Conservation (phyloP, 345 rosid genomes). For the Eucalyptus leucophloia region DNA sequence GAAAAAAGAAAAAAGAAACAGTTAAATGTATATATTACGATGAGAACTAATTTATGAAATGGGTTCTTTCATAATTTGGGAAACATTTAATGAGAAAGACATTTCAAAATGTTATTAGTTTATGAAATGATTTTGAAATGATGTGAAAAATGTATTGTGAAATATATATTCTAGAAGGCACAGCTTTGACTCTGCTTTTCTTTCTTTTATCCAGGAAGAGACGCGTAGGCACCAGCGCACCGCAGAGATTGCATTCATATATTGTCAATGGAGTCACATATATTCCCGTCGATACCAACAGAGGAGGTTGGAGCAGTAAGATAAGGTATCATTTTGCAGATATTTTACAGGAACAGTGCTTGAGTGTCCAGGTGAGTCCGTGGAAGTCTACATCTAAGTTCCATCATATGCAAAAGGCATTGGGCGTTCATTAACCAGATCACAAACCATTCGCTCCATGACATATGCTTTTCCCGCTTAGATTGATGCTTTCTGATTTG, state of each 20-base stretch:
- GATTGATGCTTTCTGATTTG: background rate
- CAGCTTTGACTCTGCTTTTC: too few relatives aligned
- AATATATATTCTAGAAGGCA: too few relatives aligned
- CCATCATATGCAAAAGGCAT: background rate
- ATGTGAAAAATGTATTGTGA: too few relatives aligned
- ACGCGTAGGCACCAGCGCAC: background rate
- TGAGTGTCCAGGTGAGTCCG: background rate
- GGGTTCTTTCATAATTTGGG: too few relatives aligned
- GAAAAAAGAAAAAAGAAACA: too few relatives aligned
- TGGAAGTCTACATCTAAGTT: background rate
- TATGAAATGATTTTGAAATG: too few relatives aligned
- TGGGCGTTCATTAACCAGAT: background rate
- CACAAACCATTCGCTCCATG: background rate
- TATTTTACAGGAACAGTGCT: background rate
- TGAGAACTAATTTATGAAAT: too few relatives aligned
- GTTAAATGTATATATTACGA: too few relatives aligned
- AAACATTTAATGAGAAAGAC: too few relatives aligned
- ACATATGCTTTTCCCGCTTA: background rate
- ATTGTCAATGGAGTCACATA: background rate
- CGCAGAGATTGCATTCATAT: background rate
- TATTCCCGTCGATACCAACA: background rate
- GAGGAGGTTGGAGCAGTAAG: background rate
- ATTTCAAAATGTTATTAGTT: too few relatives aligned
- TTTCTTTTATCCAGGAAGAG: too few relatives aligned
- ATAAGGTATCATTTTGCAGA: background rate